Conservation (phyloP, 2,329 filamentous ascomycete species). For the Ascochyta viciae-villosae region DNA sequence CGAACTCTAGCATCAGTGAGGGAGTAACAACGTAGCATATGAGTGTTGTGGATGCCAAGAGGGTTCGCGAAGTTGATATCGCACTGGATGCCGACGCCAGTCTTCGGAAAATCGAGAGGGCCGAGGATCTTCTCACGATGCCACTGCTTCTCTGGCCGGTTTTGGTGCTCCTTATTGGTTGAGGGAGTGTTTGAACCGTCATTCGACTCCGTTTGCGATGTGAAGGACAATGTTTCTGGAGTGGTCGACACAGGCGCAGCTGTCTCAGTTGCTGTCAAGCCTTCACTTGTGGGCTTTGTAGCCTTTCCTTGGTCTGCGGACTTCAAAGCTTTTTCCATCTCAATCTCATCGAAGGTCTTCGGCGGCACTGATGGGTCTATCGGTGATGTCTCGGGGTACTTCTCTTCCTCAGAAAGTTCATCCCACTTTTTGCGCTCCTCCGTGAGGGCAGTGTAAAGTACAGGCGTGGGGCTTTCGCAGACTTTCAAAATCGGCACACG, state of each 20-base stretch:
- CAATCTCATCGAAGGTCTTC: conserved; percentile 18
- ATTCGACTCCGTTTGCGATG: conserved; percentile 1
- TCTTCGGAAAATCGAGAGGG: conserved; percentile 77
- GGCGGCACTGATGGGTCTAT: conserved; percentile 19
- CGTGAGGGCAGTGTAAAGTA: conserved; percentile 66
- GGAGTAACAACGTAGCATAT: conserved; percentile 82
- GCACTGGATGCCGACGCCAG: conserved; percentile 81
- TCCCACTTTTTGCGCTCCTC: conserved; percentile 78
- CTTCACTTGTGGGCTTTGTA: background rate
- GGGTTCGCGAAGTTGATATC: conserved; percentile 92
- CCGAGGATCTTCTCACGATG: conserved; percentile 55
- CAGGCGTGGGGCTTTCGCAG: conserved; percentile 71
- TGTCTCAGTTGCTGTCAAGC: background rate
- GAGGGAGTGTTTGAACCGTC: background rate
- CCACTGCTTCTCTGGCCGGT: conserved; percentile 48
- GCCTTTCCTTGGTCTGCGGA: conserved; percentile 3
- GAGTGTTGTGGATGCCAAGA: conserved; percentile 82
- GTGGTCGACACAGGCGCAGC: conserved; percentile 6
- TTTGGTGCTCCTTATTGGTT: conserved; percentile 27
- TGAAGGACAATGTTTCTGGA: conserved; percentile 35
- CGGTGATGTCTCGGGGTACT: conserved; percentile 41
- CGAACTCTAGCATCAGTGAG: conserved; percentile 78
- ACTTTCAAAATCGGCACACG: conserved; percentile 89
- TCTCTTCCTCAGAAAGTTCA: conserved; percentile 56
- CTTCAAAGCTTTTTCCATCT: conserved; percentile 14